A percentile compares a stretch with the other conserved stretches of the same genome.
Conservation (phyloP, 208 protist species). For the Leishmania turanica region DNA sequence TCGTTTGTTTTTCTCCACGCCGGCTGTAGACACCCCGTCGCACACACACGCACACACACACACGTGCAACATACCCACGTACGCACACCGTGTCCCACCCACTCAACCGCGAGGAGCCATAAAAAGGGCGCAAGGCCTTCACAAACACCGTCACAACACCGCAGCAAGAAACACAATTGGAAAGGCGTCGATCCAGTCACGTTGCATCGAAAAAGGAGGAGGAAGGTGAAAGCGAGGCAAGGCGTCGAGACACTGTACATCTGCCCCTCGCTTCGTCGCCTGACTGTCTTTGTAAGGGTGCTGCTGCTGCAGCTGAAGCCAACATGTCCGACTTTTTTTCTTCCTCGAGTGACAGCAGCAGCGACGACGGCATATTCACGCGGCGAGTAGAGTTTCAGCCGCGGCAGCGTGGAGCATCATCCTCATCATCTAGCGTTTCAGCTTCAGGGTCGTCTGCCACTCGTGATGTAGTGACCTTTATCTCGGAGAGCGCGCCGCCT, state of each 20-base stretch:
- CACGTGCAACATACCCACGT: too few species aligned
- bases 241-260: neutral
- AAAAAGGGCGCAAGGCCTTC: neutral
- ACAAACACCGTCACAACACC: neutral
- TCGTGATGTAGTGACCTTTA: neutral
- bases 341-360: constrained; percentile 15
- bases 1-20: too few species aligned
- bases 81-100: too few species aligned
- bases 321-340: constrained; percentile 13
- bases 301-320: neutral
- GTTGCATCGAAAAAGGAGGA: neutral
- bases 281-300: neutral
- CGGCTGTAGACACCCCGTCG: too few species aligned
- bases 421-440: neutral
- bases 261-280: neutral
- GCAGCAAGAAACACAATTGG: too few species aligned
- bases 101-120: neutral
- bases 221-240: neutral
- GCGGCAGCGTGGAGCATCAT: neutral
- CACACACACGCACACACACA: too few species aligned
- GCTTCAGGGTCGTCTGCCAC: neutral
- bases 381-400: constrained; percentile 17
- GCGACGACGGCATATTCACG: constrained; percentile 34
- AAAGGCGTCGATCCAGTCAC: too few species aligned
- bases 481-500: neutral